Percentiles rank a stretch among this genome's conserved stretches.
Evolutionary conservation across 1,139 yeast genomes (phyloP).

Genomic region (Lodderomyces metapsilosis): DNA sequence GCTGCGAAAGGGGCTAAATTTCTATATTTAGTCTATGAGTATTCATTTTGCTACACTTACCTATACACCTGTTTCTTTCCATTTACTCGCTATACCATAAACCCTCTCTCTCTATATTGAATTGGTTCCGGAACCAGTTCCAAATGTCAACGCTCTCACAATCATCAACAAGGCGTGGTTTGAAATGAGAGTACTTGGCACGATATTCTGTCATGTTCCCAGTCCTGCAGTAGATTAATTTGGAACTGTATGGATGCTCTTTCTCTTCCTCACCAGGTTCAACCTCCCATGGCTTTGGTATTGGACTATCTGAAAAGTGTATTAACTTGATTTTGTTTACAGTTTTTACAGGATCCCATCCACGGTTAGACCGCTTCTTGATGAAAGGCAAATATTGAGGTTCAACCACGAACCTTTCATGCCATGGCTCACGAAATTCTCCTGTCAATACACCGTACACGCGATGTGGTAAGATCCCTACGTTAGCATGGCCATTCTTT

Average conservation of each 20-base stretch:
- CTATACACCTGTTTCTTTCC: not conserved
- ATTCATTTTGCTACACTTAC: too few relatives aligned
- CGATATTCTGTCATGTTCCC: conserved; percentile 18
- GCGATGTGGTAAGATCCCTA: conserved; percentile 45
- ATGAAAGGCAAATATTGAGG: conserved; percentile 35
- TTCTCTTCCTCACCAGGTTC: conserved; percentile 24
- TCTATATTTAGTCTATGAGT: not conserved
- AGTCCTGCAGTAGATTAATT: conserved; percentile 26
- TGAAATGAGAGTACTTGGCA: conserved; percentile 22
- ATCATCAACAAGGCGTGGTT: conserved; percentile 31
- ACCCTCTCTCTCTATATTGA: conserved; percentile 12
- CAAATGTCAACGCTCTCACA: conserved; percentile 34
- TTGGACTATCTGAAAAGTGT: conserved; percentile 47
- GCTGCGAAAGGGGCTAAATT: not conserved
- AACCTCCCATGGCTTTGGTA: conserved; percentile 49
- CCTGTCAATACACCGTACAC: conserved; percentile 50
- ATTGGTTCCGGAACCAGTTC: conserved; percentile 26
- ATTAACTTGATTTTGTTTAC: conserved; percentile 25
- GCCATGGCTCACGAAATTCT: conserved; percentile 38
- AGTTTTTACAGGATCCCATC: conserved; percentile 28
- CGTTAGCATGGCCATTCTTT: conserved; percentile 20
- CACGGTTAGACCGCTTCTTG: conserved; percentile 18
- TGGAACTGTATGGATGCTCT: conserved; percentile 23
- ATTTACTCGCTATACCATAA: conserved; percentile 13
- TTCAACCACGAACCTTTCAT: conserved; percentile 25